Evolutionary conservation across 495 filamentous ascomycete genomes (phyloP).

Genomic region (Chlorociboria aeruginascens): DNA sequence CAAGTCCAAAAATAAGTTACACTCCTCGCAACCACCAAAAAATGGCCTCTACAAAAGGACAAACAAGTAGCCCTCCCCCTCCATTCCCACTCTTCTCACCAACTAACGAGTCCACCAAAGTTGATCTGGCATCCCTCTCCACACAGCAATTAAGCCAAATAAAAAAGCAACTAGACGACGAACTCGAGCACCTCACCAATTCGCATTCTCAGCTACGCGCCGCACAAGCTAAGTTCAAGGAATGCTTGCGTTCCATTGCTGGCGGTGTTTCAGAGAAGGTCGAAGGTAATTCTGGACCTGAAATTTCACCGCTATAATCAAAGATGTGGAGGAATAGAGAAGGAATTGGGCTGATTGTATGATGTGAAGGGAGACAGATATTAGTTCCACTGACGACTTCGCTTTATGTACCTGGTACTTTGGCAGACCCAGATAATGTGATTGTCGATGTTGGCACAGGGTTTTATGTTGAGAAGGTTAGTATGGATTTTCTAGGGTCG

Average conservation of each 20-base stretch:
- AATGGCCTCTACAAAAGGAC: slow-evolving; percentile 17
- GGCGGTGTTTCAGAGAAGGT: slow-evolving; percentile 12
- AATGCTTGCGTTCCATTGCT: slow-evolving; percentile 50
- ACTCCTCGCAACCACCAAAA: not conserved
- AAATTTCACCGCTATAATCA: not conserved
- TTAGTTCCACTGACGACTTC: slow-evolving; percentile 87
- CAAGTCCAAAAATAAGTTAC: no score
- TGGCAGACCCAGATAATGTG: slow-evolving; percentile 67
- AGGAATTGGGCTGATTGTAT: not conserved
- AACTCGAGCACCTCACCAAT: slow-evolving; percentile 81
- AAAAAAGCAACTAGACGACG: slow-evolving; percentile 90
- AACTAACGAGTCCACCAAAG: slow-evolving; percentile 3
- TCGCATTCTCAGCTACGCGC: slow-evolving; percentile 82
- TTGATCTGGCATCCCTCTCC: slow-evolving; percentile 33
- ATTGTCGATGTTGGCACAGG: slow-evolving; percentile 94
- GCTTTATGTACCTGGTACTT: slow-evolving; percentile 78
- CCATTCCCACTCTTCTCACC: not conserved
- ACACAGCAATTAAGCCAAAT: slow-evolving; percentile 45
- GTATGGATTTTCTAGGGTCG: not conserved
- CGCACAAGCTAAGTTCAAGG: slow-evolving; percentile 82
- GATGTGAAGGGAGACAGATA: slow-evolving; percentile 44
- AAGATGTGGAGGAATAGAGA: no score
- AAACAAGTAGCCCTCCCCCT: slow-evolving; percentile 5
- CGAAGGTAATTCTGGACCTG: slow-evolving; percentile 8
- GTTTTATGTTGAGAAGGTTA: slow-evolving; percentile 90